Base-by-base conservation (phyloP, 345 rosid genomes). In the Populus davidiana region DNA sequence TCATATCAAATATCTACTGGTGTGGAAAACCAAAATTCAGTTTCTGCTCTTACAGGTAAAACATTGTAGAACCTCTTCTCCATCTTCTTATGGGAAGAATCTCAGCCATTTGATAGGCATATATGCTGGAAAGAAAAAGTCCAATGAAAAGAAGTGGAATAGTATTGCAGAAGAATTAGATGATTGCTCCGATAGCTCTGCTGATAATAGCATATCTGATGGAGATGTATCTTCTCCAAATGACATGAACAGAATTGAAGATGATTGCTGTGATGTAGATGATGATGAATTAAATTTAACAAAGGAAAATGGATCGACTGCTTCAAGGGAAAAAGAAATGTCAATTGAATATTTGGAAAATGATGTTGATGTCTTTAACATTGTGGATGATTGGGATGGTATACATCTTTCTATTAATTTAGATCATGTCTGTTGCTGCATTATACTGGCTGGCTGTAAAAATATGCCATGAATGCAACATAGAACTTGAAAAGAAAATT, bases 331-430 rank as follows among this genome's bases (percentile, higher is more conserved):
- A 75, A 88, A 81, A 79, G 69, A 78, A 81, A 75, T 91, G 85
- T 88, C 94, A 20, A 86, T 86, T 50, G 96, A 90, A 75, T 91
- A 83, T 86, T 75, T 88, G 85, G 98, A 92, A 87, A 90, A 88
- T 85, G 98, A 90, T 27, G 81, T 84, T 1, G 94, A 92, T 77
- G 78, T 82, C 83, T 90, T 87, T 69, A 88, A 85, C 78, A 81
- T 71, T 67, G 96, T 83, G 71, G 90, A 91, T 89, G 95, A 94
- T 76, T 91, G 92, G 93, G 97, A 94, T 78, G 98, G 98, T 94
- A 90, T 33, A 27, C 71, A 50, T 82, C 77, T 74, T 81, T 80
- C 70, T 77, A 13, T 76, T 78, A 10, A 67, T 73, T 61, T 67
- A 66, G 43, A 25, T 78, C 69, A 39, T 63, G 16, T 72, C 16